These are phyloP conservation scores for Chrysoporthe puriensis DNA, from an alignment of 2,329 filamentous ascomycete genomes.

Conservation along the genomic window DNA sequence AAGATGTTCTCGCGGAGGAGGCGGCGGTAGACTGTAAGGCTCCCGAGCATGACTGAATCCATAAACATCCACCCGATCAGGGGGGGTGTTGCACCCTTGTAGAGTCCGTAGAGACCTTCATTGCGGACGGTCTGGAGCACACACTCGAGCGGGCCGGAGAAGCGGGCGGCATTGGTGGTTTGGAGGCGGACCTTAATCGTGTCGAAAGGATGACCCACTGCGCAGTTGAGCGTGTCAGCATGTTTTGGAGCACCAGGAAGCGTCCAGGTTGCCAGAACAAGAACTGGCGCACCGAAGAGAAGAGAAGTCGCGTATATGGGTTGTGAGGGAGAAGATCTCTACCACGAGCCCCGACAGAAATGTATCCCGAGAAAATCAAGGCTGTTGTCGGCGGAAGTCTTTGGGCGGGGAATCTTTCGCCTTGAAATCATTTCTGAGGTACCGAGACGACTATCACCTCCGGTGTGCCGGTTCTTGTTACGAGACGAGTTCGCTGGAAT, in stretches of 20 bases:
- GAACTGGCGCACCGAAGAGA: too few relatives aligned
- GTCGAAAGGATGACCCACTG: constrained; percentile 80
- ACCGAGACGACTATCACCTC: too few relatives aligned
- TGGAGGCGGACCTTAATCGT: constrained; percentile 96
- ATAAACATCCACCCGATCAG: constrained; percentile 96
- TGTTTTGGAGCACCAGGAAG: background rate
- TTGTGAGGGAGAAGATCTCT: background rate
- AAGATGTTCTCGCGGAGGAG: constrained; percentile 83
- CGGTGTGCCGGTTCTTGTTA: background rate
- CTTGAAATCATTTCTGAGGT: too few relatives aligned
- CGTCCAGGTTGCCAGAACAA: too few relatives aligned
- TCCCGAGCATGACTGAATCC: constrained; percentile 90
- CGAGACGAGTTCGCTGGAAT: background rate
- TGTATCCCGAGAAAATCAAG: too few relatives aligned
- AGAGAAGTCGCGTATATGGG: background rate
- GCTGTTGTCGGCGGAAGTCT: too few relatives aligned
- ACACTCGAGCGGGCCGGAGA: constrained; percentile 85
- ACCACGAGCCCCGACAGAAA: too few relatives aligned
- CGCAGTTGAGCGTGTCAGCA: background rate
- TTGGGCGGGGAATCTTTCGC: too few relatives aligned
- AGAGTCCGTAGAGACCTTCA: constrained; percentile 83
- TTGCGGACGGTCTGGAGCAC: constrained; percentile 80
- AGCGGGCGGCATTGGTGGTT: constrained; percentile 76
- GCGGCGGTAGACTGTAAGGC: constrained; percentile 85
- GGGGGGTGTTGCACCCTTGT: constrained; percentile 93